Base-by-base conservation (phyloP, 257 asterid species). In the Cynanchum wilfordii region DNA sequence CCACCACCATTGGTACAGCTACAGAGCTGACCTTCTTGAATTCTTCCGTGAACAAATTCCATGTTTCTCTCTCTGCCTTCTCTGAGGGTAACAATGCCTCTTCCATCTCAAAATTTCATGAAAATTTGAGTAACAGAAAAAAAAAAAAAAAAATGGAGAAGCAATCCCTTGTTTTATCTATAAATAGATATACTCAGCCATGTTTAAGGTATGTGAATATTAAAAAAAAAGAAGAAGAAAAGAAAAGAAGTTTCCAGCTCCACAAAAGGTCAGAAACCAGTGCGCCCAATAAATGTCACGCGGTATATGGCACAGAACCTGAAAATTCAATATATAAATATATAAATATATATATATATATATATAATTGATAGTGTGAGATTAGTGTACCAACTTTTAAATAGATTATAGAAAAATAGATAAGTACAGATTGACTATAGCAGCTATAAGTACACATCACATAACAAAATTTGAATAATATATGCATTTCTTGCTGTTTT, bases 1-100 rank as follows among this genome's bases (percentile, higher is more conserved):
- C 84, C 17, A 82, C 66, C 40, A 82, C 44, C 84, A 84, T 82
- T 12, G 83, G 88, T 17, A 75, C 7, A 22, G 84, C 83, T 56
- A 79, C 70, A 73, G 20, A 45, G 62, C 79, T 70, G 6, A 80
- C 80, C 62, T 51, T 75, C 76, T 66, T 82, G 70, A 84, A 15
- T 29, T 80, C 83, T 30, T 64, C 47, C 7, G 16, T 15, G 3
- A 52, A 77, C 1, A 33, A 59, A 40, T 15, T 71, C 82, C 84
- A 64, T 13, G 20, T 27, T 68, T n/a, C 72, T 12, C 72, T 15
- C 40, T 16, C 72, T 49, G 25, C 40, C 4, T 49, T 45, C 55
- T 47, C 58, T 7, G 71, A 5, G 38, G 4, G 24, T n/a, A 45
- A 16, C 27, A 68, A 25, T 19, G 44, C 60, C 57, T 45, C 72